Percentiles rank a stretch among this genome's conserved stretches.
phyloP scores from a whole-genome alignment of 108 stramenopile species.

The Fistulifera solaris region DNA sequence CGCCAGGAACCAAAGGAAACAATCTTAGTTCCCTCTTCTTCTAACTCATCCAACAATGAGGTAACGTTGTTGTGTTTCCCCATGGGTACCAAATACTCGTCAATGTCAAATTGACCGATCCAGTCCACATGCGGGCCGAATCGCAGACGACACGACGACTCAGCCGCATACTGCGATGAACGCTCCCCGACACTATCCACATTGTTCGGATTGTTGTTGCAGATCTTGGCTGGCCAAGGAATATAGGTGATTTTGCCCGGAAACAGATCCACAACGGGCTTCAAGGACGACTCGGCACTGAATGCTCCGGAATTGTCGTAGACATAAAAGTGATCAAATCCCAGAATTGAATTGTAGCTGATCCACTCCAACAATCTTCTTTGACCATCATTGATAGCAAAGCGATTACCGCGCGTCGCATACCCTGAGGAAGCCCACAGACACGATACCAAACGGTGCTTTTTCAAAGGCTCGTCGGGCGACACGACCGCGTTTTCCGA shows the following conservation, averaged over 20 bases:
- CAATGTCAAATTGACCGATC: constrained; percentile 80
- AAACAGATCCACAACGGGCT: constrained; percentile 60
- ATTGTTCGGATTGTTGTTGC: constrained; percentile 75
- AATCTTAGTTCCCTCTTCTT: constrained; percentile 33
- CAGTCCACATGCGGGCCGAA: constrained; percentile 78
- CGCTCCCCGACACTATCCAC: constrained; percentile 64
- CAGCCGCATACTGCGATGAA: constrained; percentile 80
- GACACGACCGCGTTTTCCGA: neutral
- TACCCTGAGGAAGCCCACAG: constrained; percentile 78
- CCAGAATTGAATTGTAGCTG: constrained; percentile 57
- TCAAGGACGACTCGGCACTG: constrained; percentile 40
- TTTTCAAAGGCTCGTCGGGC: constrained; percentile 15
- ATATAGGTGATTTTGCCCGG: constrained; percentile 61
- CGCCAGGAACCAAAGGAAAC: constrained; percentile 45
- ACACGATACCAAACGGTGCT: constrained; percentile 69
- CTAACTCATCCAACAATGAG: constrained; percentile 32
- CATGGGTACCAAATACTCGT: constrained; percentile 80
- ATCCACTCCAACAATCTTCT: constrained; percentile 79
- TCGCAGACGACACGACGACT: constrained; percentile 68
- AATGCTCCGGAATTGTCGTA: constrained; percentile 82
- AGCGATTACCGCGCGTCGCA: constrained; percentile 55
- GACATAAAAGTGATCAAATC: constrained; percentile 79
- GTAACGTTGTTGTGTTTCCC: constrained; percentile 24
- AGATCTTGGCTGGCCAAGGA: constrained; percentile 73
- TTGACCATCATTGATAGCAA: constrained; percentile 61